Evolutionary conservation across 805 yeast genomes (phyloP), one percentile per base, ranked within the genome.

Genomic region (Metschnikowia sp.): DNA sequence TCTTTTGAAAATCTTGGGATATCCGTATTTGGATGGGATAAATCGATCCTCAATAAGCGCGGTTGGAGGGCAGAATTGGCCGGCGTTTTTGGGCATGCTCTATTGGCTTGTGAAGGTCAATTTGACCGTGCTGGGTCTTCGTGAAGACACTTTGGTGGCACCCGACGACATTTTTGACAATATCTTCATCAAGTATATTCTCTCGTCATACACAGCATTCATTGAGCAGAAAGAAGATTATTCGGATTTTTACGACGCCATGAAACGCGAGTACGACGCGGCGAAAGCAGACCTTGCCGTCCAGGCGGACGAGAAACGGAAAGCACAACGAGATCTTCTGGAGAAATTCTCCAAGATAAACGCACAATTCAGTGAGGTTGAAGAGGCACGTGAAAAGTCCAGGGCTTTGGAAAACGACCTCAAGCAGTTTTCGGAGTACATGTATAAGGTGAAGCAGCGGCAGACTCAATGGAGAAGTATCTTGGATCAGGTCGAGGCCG

Each of bases 31-130:
- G 48, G 95, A 86, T 36, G 72, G 87, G 0, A 82, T 91, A 35
- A 87, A 85, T 63, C 84, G 90, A 59, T 84, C 94, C 1, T 95
- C 88, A 61, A 83, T 90, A 34, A 81, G 90, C 34, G 96, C 96
- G 0, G 96, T 88, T 10, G 96, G 96, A 6, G 96, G 96, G 2
- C 82, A 85, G 41, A 83, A 82, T 54, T 90, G 97, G 97, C 89
- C 88, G 10, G 77, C 78, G 8, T 87, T 88, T 54, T 64, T 90
- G 36, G 96, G 94, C 1, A 80, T 91, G 78, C 68, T 90, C 19
- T 83, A 85, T 62, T 90, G 97, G 97, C 62, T 90, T 39, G 81
- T 85, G 4, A 80, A 81, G 53, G 72, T 81, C 50, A 82, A 74
- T 56, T 51, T 64, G 36, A 54, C 68, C 51, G 46, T 69, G 35